These are phyloP conservation scores for Leccinum sublutescens DNA, from an alignment of 768 basidiomycete species.

Conservation along the genomic window DNA sequence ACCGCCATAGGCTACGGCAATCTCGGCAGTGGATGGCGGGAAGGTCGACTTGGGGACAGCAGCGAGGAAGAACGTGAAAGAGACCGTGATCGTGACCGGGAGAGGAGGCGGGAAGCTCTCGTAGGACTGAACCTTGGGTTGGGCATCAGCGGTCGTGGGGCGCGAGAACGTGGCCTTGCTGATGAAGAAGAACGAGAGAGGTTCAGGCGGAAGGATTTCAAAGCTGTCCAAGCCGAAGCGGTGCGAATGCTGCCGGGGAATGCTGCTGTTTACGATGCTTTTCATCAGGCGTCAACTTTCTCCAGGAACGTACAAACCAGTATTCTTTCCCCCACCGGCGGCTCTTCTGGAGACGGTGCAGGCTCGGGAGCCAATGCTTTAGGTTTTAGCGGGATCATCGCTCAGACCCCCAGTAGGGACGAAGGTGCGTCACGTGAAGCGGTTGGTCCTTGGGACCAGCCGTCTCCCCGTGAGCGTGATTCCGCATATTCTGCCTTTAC, in stretches of 20 bases:
- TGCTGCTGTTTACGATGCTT: constrained; percentile 69
- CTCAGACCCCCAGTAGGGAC: constrained; percentile 27
- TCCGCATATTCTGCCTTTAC: constrained; percentile 22
- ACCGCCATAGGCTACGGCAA: constrained; percentile 47
- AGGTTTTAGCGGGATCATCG: constrained; percentile 26
- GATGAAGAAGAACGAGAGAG: constrained; percentile 54
- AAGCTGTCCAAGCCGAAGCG: constrained; percentile 37
- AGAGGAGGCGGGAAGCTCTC: constrained; percentile 41
- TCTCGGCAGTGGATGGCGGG: constrained; percentile 34
- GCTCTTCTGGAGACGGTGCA: constrained; percentile 18
- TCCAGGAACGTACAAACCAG: constrained; percentile 27
- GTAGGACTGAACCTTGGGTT: constrained; percentile 39
- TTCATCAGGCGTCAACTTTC: constrained; percentile 56
- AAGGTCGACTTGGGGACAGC: constrained; percentile 34
- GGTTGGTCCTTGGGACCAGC: constrained; percentile 35
- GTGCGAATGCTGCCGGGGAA: constrained; percentile 40
- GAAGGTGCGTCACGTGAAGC: constrained; percentile 23
- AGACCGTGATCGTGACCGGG: constrained; percentile 46
- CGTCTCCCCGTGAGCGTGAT: constrained; percentile 34
- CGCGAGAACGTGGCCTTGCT: constrained; percentile 62
- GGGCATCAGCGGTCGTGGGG: constrained; percentile 42
- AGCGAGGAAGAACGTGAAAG: constrained; percentile 41
- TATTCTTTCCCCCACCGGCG: constrained; percentile 21
- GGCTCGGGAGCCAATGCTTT: constrained; percentile 18
- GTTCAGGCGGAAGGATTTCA: constrained; percentile 53